Conservation (phyloP, 805 yeast species). For the Starmerella apicola region DNA sequence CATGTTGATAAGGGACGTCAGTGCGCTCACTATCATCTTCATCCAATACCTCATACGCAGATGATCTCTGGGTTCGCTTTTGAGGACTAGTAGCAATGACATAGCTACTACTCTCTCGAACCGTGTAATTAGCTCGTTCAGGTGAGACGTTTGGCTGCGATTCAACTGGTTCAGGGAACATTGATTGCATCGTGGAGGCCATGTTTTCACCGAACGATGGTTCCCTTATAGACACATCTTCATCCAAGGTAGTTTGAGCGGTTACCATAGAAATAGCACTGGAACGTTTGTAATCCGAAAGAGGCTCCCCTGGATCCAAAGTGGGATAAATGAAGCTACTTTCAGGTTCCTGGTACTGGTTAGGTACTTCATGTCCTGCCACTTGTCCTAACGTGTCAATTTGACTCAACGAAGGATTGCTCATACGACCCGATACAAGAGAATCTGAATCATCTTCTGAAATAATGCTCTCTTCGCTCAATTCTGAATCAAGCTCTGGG, state of each 20-base stretch:
- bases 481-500: slow-evolving; percentile 16
- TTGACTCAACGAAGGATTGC: neutral
- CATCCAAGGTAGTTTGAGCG: neutral
- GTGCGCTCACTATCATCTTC: slow-evolving; percentile 2
- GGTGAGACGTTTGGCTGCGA: neutral
- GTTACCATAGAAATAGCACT: neutral
- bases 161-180: neutral
- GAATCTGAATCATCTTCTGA: neutral
- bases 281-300: slow-evolving; percentile 1
- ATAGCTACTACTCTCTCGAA: slow-evolving; percentile 16
- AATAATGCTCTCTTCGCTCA: slow-evolving; percentile 7
- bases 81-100: slow-evolving; percentile 17
- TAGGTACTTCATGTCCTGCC: no score
- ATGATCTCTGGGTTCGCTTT: slow-evolving; percentile 4
- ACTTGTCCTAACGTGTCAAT: no score
- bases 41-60: slow-evolving; percentile 11
- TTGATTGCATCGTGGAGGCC: slow-evolving; percentile 13
- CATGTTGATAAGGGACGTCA: neutral
- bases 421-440: neutral
- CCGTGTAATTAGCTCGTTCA: slow-evolving; percentile 6
- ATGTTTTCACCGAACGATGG: slow-evolving; percentile 17
- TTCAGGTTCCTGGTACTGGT: neutral
- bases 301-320: slow-evolving; percentile 1
- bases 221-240: slow-evolving; percentile 9
- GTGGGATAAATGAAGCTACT: neutral